Conservation (phyloP, 164 flowering plant species). For the Platanus orientalis region DNA sequence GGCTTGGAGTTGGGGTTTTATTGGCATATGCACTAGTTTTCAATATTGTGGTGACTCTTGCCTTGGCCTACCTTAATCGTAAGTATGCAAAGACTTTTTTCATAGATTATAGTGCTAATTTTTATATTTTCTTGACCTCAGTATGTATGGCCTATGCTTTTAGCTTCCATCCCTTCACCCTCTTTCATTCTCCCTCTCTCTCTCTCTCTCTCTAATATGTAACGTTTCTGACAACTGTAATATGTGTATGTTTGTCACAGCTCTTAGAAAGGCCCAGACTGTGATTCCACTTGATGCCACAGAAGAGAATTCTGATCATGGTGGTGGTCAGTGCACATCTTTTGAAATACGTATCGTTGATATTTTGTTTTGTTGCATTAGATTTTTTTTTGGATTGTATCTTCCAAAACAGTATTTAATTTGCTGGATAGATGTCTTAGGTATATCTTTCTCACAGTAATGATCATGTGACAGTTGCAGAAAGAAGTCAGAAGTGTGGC, state of each 20-base stretch:
- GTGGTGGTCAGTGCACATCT: conserved; percentile 20
- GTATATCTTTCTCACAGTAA: not conserved
- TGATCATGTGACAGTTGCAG: conserved; percentile 23
- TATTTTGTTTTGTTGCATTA: not conserved
- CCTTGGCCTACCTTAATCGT: conserved; percentile 72
- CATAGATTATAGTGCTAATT: not conserved
- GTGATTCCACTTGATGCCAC: conserved; percentile 26
- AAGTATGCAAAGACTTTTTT: conserved; percentile 23
- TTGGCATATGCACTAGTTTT: conserved; percentile 50
- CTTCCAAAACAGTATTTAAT: not conserved
- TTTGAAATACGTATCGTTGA: not conserved
- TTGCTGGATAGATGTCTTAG: not conserved
- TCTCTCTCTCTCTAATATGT: not conserved
- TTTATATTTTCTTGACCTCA: not conserved
- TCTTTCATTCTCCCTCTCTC: not conserved
- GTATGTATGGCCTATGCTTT: not conserved
- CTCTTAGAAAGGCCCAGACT: conserved; percentile 48
- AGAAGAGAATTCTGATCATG: conserved; percentile 25
- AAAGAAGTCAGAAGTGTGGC: conserved; percentile 6
- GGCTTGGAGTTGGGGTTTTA: conserved; percentile 73
- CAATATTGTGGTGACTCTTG: conserved; percentile 54
- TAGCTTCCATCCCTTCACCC: not conserved
- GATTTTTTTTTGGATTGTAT: not conserved
- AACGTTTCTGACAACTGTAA: not conserved
- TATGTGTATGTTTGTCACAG: conserved; percentile 28